Evolutionary conservation across 2,329 filamentous ascomycete species (phyloP).

Genomic region (Ophiostoma sp.): DNA sequence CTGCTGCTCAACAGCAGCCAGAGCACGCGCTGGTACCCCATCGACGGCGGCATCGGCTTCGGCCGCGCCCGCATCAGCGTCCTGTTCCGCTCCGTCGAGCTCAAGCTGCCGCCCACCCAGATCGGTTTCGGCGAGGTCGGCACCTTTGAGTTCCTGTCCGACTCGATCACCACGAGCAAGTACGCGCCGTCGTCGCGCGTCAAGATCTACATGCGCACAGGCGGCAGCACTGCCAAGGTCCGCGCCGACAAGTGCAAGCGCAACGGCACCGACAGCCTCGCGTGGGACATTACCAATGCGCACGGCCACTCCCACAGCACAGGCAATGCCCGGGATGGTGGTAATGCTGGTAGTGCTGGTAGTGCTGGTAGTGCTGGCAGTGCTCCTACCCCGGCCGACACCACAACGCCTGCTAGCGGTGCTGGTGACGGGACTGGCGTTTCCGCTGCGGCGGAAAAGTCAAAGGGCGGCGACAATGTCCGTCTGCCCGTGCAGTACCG

Average conservation of each 20-base stretch:
- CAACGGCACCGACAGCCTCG: slow-evolving; percentile 48
- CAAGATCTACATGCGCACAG: slow-evolving; percentile 75
- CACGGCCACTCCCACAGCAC: neutral
- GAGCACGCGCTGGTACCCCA: slow-evolving; percentile 86
- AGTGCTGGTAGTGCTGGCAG: neutral
- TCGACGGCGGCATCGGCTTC: slow-evolving; percentile 90
- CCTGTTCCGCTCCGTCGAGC: slow-evolving; percentile 84
- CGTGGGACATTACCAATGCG: slow-evolving; percentile 41
- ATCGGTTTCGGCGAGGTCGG: slow-evolving; percentile 87
- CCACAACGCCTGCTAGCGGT: neutral
- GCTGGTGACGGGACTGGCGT: slow-evolving; percentile 32
- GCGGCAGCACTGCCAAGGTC: slow-evolving; percentile 71
- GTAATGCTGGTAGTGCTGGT: neutral
- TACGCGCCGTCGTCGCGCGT: slow-evolving; percentile 61
- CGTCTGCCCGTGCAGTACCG: slow-evolving; percentile 84
- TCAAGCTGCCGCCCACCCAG: slow-evolving; percentile 74
- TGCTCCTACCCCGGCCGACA: neutral
- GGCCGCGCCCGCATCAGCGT: slow-evolving; percentile 84
- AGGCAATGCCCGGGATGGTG: neutral
- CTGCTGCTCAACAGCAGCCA: slow-evolving; percentile 85
- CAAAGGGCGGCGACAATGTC: slow-evolving; percentile 40
- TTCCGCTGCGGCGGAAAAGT: slow-evolving; percentile 30
- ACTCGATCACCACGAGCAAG: slow-evolving; percentile 59
- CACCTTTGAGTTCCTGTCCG: slow-evolving; percentile 79
- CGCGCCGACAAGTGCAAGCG: slow-evolving; percentile 57